phyloP scores from a whole-genome alignment of 352 stramenopile species.

The Globisporangium megalacanthum region DNA sequence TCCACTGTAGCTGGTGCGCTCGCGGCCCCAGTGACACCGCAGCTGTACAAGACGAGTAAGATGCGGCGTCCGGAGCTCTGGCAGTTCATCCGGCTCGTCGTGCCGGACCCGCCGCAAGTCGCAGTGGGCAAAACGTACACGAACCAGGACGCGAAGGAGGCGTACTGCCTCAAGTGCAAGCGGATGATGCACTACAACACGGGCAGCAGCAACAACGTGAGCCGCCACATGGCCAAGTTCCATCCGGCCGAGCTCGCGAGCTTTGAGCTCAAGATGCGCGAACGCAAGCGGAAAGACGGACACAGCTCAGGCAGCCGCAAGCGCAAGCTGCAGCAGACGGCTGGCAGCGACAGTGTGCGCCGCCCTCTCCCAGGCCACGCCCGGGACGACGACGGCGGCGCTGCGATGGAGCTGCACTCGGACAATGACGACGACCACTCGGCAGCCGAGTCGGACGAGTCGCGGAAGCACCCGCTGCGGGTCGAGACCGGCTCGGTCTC shows the following conservation, averaged over 20 bases:
- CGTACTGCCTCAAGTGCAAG: conserved; percentile 53
- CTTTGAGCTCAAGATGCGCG: conserved; percentile 31
- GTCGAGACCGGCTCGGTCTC: conserved; percentile 2
- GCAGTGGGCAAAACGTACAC: conserved; percentile 36
- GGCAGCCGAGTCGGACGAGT: conserved; percentile 10
- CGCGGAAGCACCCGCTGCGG: conserved; percentile 6
- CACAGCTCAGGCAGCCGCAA: conserved; percentile 17
- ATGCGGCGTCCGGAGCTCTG: conserved; percentile 50
- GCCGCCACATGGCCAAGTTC: conserved; percentile 51
- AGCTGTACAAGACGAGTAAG: conserved; percentile 54
- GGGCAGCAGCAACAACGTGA: conserved; percentile 51
- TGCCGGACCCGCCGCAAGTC: conserved; percentile 35
- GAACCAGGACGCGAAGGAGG: conserved; percentile 48
- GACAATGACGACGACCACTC: conserved; percentile 9
- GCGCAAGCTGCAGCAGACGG: conserved; percentile 14
- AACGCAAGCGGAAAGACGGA: conserved; percentile 1
- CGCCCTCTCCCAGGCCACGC: background rate
- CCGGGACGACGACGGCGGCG: conserved; percentile 1
- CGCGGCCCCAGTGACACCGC: conserved; percentile 19
- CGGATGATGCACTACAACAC: conserved; percentile 55
- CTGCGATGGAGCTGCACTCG: background rate
- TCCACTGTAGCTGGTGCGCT: background rate
- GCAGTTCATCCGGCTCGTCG: conserved; percentile 52
- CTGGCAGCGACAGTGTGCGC: background rate
- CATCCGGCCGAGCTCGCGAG: conserved; percentile 30